A percentile compares a stretch with the other conserved stretches of the same genome.
These are phyloP conservation scores for Carex cristatella DNA, from an alignment of 176 grass and related monocot genomes.

Conservation along the genomic window DNA sequence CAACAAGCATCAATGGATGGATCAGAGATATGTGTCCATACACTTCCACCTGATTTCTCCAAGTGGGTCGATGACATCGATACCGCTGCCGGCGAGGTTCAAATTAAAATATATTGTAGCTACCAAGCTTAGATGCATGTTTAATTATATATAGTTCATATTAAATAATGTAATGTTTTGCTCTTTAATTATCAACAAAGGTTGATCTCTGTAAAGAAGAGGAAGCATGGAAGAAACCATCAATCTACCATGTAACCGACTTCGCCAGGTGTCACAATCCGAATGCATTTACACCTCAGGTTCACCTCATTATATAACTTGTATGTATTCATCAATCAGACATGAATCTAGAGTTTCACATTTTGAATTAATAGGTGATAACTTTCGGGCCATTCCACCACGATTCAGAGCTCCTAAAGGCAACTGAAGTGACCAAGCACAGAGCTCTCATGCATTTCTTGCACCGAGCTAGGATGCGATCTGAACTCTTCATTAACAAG, in stretches of 20 bases:
- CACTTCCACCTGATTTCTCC: too few species aligned
- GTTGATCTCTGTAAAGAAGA: background rate
- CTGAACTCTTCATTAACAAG: background rate
- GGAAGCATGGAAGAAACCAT: slow-evolving; percentile 4
- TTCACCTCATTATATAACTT: background rate
- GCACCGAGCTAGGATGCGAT: background rate
- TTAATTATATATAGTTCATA: too few species aligned
- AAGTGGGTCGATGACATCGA: background rate
- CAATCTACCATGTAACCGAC: background rate
- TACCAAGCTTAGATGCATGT: too few species aligned
- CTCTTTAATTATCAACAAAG: background rate
- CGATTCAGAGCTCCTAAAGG: background rate
- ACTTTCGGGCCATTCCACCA: slow-evolving; percentile 3
- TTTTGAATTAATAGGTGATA: background rate
- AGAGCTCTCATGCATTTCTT: background rate
- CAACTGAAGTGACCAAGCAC: background rate
- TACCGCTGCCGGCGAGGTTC: background rate
- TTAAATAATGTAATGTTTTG: too few species aligned
- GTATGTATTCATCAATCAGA: background rate
- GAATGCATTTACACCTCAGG: slow-evolving; percentile 4
- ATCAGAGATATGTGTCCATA: too few species aligned
- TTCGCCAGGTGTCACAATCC: background rate
- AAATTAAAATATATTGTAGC: too few species aligned
- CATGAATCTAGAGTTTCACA: background rate
- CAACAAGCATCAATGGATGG: background rate